phyloP scores from a whole-genome alignment of 768 basidiomycete species.

The Heimioporus sp. region DNA sequence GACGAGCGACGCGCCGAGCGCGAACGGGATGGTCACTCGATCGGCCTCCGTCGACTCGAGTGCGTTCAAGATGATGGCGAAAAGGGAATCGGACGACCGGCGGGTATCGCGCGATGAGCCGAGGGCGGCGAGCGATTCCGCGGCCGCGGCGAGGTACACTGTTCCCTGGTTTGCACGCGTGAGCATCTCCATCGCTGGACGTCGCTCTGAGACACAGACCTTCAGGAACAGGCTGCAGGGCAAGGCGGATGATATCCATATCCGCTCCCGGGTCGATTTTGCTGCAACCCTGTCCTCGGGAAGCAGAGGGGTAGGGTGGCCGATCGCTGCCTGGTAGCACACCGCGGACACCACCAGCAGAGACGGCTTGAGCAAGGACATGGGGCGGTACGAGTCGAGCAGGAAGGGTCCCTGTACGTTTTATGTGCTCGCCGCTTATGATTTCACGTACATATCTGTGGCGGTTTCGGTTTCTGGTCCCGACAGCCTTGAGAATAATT shows the following conservation, averaged over 20 bases:
- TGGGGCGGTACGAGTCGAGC: not conserved
- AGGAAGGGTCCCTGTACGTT: no score
- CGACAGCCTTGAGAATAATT: no score
- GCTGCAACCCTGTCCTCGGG: conserved; percentile 6
- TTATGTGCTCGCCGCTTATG: no score
- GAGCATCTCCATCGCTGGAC: not conserved
- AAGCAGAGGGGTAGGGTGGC: not conserved
- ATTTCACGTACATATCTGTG: no score
- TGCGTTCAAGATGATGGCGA: not conserved
- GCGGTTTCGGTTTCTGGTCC: no score
- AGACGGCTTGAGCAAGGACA: conserved; percentile 8
- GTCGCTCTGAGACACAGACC: not conserved
- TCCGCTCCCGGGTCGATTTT: not conserved
- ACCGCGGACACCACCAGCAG: conserved; percentile 5
- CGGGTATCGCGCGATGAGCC: not conserved
- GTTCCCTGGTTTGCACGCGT: not conserved
- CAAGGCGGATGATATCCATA: not conserved
- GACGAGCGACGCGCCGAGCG: conserved; percentile 6
- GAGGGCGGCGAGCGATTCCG: conserved; percentile 1
- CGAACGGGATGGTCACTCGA: conserved; percentile 1
- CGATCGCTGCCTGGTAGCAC: conserved; percentile 2
- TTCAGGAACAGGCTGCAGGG: not conserved
- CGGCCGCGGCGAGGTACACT: not conserved
- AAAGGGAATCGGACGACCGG: not conserved
- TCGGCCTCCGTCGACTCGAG: conserved; percentile 11